Evolutionary conservation across 495 filamentous ascomycete species (phyloP).

Genomic region (Durotheca rogersii): DNA sequence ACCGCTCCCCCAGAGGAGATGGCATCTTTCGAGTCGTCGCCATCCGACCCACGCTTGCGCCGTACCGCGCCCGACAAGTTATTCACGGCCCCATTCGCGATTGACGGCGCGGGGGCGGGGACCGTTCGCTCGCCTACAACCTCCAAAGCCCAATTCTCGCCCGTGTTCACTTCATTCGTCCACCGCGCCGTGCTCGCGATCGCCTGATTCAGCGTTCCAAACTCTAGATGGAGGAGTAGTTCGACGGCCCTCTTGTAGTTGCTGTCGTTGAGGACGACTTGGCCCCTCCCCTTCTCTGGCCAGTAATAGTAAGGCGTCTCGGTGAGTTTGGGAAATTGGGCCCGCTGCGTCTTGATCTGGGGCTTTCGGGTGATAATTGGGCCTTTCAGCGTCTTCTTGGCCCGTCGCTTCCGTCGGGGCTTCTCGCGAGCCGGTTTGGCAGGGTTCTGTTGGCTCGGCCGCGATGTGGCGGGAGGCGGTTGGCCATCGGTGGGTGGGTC

Average conservation of each 20-base stretch:
- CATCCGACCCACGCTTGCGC: conserved; percentile 36
- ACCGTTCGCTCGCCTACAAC: conserved; percentile 38
- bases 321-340: conserved; percentile 41
- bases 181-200: conserved; percentile 69
- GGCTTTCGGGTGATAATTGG: conserved; percentile 56
- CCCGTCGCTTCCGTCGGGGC: conserved; percentile 16
- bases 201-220: conserved; percentile 69
- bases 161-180: conserved; percentile 54
- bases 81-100: conserved; percentile 22
- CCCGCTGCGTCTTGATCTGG: conserved; percentile 54
- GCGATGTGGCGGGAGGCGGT: conserved; percentile 26
- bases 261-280: conserved; percentile 66
- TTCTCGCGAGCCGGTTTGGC: conserved; percentile 27
- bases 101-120: conserved; percentile 9
- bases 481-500: conserved; percentile 17
- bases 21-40: background rate
- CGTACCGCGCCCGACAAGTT: conserved; percentile 42
- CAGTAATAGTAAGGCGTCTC: conserved; percentile 65
- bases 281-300: conserved; percentile 66
- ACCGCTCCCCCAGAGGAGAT: conserved; percentile 22
- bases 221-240: conserved; percentile 80
- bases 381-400: conserved; percentile 51
- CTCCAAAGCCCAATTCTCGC: conserved; percentile 51
- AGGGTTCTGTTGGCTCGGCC: background rate
- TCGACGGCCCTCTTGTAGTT: conserved; percentile 78